Base-by-base conservation (phyloP, 768 basidiomycete species). In the Lanmaoa rubissima region DNA sequence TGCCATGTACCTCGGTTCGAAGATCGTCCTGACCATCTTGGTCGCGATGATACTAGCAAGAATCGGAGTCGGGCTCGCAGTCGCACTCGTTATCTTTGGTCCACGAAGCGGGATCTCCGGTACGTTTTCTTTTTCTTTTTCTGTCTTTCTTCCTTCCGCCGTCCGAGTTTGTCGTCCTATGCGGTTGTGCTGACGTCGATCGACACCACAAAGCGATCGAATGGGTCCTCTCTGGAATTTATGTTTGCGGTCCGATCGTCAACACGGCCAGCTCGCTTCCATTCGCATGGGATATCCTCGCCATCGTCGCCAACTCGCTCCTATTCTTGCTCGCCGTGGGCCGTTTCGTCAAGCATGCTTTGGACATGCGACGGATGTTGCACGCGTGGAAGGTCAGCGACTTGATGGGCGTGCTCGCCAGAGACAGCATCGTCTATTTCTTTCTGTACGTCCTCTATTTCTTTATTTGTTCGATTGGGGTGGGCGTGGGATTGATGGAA, bases 1-100 rank as follows among this genome's bases (percentile, higher is more conserved):
- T 39, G 54, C 64, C 45, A 65, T 65, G 63, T 65, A 65, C 31
- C 45, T 65, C 3, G 47, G 54, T 17, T 65, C 64, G 4, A 58
- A 39, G 19, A 34, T 4, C 24, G 24, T 65, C 19, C 14, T 65
- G 6, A 26, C 4, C 16, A 39, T 63, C 48, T 44, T 65, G 34
- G 17, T 55, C 12, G 34, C 13, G 17, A 42, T 42, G 21, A 36
- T 65, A 34, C 21, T 60, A 19, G 21, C 51, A 9, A 51, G 57
- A 26, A 52, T 62, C 10, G 40, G 14, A 5, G 11, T 65, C 5
- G 57, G 57, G 16, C 49, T 65, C 26, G 60, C 50, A 2, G 38
- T 61, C 26, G 46, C 47, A 3, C 11, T 57, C 17, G 31, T 55
- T 36, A 49, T 57, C 9, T 53, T 65, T 38, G 64, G 64, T 11